These are phyloP conservation scores for Melanomma pulvis-pyrius DNA, from an alignment of 495 filamentous ascomycete species.

Conservation along the genomic window DNA sequence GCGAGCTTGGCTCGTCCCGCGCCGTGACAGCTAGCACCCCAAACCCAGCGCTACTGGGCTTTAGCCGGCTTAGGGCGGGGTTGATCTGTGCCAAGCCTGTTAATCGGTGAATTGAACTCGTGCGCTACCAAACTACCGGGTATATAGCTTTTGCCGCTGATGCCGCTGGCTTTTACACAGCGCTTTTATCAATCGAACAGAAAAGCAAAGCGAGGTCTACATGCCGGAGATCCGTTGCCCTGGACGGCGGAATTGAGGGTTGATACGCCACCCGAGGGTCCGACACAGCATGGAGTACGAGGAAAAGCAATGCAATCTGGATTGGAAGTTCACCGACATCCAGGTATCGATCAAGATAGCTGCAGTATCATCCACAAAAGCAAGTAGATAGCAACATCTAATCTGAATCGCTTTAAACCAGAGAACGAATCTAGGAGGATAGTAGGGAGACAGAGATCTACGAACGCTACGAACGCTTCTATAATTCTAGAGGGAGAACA, in stretches of 20 bases:
- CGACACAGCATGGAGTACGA: background rate
- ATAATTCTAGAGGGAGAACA: too few species aligned
- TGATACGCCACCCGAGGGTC: background rate
- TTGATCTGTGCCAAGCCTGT: conserved; percentile 22
- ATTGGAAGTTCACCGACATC: too few species aligned
- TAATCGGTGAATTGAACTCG: conserved; percentile 19
- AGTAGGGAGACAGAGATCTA: too few species aligned
- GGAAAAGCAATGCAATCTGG: background rate
- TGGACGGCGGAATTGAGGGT: background rate
- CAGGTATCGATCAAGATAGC: background rate
- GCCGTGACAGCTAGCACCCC: background rate
- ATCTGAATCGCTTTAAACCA: too few species aligned
- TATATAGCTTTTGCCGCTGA: background rate
- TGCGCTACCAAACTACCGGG: conserved; percentile 13
- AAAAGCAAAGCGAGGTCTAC: background rate
- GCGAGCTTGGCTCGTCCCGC: conserved; percentile 18
- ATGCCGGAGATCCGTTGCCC: background rate
- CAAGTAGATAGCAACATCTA: background rate
- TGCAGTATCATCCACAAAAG: background rate
- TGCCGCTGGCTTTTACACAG: conserved; percentile 17
- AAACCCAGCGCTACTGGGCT: background rate
- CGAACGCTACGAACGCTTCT: too few species aligned
- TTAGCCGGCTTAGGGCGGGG: conserved; percentile 20
- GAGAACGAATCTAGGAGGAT: too few species aligned
- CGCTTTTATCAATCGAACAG: conserved; percentile 2